Conservation (phyloP, 2,329 filamentous ascomycete genomes). For the Pestalotiopsis sp. region DNA sequence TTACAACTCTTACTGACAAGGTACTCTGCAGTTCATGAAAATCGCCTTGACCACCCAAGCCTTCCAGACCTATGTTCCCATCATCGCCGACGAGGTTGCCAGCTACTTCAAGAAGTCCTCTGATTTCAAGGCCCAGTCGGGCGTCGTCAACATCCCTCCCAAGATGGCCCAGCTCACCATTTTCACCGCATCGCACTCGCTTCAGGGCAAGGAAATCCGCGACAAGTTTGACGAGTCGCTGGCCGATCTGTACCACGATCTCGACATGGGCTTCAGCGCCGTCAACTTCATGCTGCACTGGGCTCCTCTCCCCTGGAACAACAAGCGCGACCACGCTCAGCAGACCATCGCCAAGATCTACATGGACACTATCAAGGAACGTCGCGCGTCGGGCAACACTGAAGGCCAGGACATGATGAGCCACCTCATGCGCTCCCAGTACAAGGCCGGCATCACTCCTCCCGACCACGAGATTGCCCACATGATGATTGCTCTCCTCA, state of each 20-base stretch:
- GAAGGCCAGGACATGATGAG: constrained; percentile 80
- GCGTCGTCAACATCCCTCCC: constrained; percentile 72
- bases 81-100: constrained; percentile 76
- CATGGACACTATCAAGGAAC: constrained; percentile 77
- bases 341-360: constrained; percentile 81
- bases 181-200: constrained; percentile 83
- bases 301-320: constrained; percentile 88
- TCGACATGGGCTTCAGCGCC: constrained; percentile 87
- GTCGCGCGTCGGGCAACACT: constrained; percentile 56
- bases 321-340: constrained; percentile 78
- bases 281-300: constrained; percentile 91
- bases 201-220: constrained; percentile 84
- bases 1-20: background rate
- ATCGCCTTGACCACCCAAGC: constrained; percentile 76
- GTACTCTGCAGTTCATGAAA: constrained; percentile 70
- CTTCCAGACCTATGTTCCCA: constrained; percentile 74
- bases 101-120: constrained; percentile 72
- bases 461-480: constrained; percentile 85
- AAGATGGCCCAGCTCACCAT: constrained; percentile 86
- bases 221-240: constrained; percentile 79
- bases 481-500: constrained; percentile 92
- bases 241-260: constrained; percentile 82
- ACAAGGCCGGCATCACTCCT: constrained; percentile 81
- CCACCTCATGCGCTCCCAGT: constrained; percentile 83
- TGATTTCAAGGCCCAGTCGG: constrained; percentile 68